Conservation (phyloP, 768 basidiomycete species). For the Fistulinella prunicolor region DNA sequence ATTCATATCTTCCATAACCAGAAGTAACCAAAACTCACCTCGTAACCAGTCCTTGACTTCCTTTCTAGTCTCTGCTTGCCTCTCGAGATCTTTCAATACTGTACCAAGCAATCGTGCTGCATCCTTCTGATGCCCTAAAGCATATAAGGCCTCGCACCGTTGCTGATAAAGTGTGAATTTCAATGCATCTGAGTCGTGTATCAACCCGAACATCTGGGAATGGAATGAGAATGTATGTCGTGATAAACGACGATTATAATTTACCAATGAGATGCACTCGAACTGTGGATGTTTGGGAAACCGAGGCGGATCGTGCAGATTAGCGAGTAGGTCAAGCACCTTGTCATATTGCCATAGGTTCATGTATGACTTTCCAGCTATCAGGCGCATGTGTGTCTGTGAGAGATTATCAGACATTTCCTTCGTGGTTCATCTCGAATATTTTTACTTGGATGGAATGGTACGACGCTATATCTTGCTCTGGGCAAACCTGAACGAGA, state of each 20-base stretch:
- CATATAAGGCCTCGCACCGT: neutral
- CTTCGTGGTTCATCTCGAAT: neutral
- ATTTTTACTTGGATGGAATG: neutral
- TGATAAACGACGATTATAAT: neutral
- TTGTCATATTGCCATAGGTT: neutral
- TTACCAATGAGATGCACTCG: neutral
- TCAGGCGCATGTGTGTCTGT: neutral
- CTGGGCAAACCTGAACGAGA: neutral
- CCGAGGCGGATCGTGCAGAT: neutral
- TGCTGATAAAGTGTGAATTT: neutral
- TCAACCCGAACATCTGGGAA: neutral
- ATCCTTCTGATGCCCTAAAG: no score
- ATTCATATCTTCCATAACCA: no score
- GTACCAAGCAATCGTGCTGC: no score
- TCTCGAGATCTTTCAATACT: no score
- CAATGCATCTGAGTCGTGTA: neutral
- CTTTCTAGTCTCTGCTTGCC: no score
- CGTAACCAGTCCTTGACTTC: no score
- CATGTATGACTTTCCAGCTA: neutral
- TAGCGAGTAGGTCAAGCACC: neutral
- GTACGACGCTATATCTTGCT: neutral
- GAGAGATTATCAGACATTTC: neutral
- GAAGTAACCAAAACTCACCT: no score
- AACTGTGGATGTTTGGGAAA: neutral
- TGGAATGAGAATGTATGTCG: neutral